Conservation (phyloP, 805 yeast genomes). For the Groenewaldozyma tartarivorans region DNA sequence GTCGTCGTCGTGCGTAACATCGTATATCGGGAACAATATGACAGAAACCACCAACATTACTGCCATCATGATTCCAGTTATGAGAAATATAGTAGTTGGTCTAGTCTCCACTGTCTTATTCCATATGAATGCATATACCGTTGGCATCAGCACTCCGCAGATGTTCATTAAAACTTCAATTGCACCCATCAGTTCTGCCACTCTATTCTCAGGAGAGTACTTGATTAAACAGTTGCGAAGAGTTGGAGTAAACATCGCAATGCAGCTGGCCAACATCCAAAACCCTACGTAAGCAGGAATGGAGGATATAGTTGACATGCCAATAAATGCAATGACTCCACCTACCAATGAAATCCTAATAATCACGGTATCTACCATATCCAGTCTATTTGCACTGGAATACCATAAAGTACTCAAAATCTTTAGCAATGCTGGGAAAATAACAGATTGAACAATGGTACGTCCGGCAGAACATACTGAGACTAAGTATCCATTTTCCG, state of each 20-base stretch:
- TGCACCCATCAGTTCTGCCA: slow-evolving; percentile 22
- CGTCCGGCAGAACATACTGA: slow-evolving; percentile 19
- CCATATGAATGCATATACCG: no score
- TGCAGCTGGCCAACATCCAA: slow-evolving; percentile 14
- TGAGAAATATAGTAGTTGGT: no score
- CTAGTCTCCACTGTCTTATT: no score
- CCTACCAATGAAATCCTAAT: slow-evolving; percentile 4
- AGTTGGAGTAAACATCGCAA: slow-evolving; percentile 16
- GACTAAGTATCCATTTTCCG: slow-evolving; percentile 25
- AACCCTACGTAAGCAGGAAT: no score
- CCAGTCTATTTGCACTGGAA: slow-evolving; percentile 1
- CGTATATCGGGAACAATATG: no score
- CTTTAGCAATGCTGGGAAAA: slow-evolving; percentile 18
- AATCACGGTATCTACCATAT: slow-evolving; percentile 3
- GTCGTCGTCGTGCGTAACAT: no score
- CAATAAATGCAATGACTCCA: neutral
- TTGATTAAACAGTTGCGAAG: slow-evolving; percentile 18
- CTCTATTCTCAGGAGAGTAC: slow-evolving; percentile 14
- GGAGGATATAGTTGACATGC: neutral
- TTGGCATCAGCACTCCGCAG: no score
- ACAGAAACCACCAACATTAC: no score
- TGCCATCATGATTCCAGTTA: no score
- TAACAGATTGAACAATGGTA: slow-evolving; percentile 15
- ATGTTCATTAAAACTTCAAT: no score
- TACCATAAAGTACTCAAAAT: slow-evolving; percentile 6